Percentiles rank a stretch among this genome's conserved stretches.
phyloP scores from a whole-genome alignment of 345 rosid species.

The Eucalyptus tenuipes region DNA sequence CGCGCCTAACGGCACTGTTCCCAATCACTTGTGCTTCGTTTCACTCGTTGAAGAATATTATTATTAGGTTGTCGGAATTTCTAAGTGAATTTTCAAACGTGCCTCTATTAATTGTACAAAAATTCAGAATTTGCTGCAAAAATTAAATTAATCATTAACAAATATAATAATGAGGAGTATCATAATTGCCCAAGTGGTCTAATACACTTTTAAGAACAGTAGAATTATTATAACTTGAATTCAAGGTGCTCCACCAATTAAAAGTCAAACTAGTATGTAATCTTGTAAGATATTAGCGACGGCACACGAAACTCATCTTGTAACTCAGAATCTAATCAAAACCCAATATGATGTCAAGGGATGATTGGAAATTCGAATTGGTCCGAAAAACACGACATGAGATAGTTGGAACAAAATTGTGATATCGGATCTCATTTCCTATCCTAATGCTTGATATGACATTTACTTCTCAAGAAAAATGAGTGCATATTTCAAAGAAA shows the following conservation, averaged over 20 bases:
- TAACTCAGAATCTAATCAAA: background rate
- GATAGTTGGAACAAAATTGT: background rate
- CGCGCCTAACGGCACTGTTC: too few species aligned
- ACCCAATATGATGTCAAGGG: background rate
- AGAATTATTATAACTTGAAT: background rate
- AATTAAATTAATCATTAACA: background rate
- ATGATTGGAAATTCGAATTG: background rate
- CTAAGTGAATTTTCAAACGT: background rate
- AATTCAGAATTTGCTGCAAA: background rate
- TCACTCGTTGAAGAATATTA: background rate
- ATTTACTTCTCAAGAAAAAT: background rate
- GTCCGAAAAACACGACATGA: rapidly evolving
- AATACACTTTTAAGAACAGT: background rate
- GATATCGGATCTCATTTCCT: background rate
- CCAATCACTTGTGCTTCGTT: background rate
- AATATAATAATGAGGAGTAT: background rate
- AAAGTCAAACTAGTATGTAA: background rate
- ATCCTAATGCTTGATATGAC: background rate
- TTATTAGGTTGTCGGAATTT: background rate
- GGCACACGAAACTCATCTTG: rapidly evolving
- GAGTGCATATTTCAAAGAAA: background rate
- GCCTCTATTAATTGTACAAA: background rate
- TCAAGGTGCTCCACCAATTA: too few species aligned
- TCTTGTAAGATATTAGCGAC: background rate
- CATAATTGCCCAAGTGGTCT: rapidly evolving